These are phyloP conservation scores for Colletotrichum limetticola DNA, from an alignment of 2,329 filamentous ascomycete species.

Conservation along the genomic window DNA sequence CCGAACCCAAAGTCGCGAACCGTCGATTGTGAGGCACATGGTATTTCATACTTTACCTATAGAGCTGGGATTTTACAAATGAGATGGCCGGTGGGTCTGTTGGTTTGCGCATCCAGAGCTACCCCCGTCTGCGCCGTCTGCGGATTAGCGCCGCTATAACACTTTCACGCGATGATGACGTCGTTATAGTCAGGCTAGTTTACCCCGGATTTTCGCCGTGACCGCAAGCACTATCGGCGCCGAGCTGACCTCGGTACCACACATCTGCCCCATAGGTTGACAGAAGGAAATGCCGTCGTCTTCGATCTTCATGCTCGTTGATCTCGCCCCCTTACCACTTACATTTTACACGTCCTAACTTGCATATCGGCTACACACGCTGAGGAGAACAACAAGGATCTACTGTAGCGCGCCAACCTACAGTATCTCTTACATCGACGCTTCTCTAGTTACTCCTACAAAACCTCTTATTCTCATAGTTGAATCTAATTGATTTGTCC, in stretches of 20 bases:
- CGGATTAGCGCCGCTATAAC: not conserved
- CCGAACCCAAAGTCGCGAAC: not conserved
- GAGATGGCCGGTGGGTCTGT: not conserved
- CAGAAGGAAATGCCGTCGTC: not conserved
- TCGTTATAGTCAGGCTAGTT: not conserved
- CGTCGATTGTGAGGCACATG: not conserved
- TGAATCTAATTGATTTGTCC: not conserved
- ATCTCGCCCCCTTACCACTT: not conserved
- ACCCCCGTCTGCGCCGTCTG: not conserved
- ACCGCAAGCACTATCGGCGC: not conserved
- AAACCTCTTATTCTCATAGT: not conserved
- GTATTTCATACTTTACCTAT: not conserved
- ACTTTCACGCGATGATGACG: constrained; percentile 2
- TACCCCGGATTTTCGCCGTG: constrained; percentile 8
- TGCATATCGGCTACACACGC: not conserved
- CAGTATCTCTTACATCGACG: not conserved
- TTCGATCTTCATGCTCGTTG: not conserved
- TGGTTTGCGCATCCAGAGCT: not conserved
- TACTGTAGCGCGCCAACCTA: not conserved
- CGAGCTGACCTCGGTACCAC: constrained; percentile 2
- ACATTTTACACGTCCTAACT: not conserved
- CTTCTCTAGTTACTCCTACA: not conserved
- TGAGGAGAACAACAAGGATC: not conserved
- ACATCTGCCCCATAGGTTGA: not conserved
- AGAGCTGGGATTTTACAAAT: not conserved